Evolutionary conservation across 1,284 basidiomycete species (phyloP).

Genomic region (Cronartium quercuum): DNA sequence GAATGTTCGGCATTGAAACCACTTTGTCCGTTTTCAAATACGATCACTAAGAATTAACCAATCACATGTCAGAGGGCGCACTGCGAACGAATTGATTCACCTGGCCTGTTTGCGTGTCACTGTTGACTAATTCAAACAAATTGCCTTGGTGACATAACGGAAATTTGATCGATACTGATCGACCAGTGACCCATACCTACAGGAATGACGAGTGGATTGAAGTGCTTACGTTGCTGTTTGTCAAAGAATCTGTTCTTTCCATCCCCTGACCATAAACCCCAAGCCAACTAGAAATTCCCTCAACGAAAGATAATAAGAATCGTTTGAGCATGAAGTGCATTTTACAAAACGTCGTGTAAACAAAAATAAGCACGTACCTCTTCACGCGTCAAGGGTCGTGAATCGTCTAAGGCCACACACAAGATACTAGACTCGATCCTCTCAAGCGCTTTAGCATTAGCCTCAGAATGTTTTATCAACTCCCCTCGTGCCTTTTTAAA

Average conservation of each 20-base stretch:
- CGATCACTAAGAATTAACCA: slow-evolving; percentile 61
- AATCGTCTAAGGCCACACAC: slow-evolving; percentile 77
- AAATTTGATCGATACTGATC: too few species aligned
- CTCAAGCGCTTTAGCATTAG: slow-evolving; percentile 64
- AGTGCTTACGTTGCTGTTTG: slow-evolving; percentile 78
- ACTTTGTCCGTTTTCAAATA: slow-evolving; percentile 86
- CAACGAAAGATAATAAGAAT: neutral
- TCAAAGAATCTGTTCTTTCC: slow-evolving; percentile 92
- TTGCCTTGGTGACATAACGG: neutral
- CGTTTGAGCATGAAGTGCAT: neutral
- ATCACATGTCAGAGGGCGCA: slow-evolving; percentile 12
- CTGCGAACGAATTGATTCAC: neutral
- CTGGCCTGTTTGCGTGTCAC: neutral
- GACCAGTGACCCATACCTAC: too few species aligned
- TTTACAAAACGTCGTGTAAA: neutral
- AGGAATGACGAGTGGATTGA: too few species aligned
- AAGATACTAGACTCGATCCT: slow-evolving; percentile 86
- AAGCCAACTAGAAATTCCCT: slow-evolving; percentile 46
- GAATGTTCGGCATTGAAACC: slow-evolving; percentile 78
- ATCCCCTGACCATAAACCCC: slow-evolving; percentile 84
- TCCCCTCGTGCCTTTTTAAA: slow-evolving; percentile 56
- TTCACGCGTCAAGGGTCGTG: slow-evolving; percentile 69
- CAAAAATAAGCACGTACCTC: slow-evolving; percentile 56
- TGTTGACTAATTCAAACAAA: neutral
- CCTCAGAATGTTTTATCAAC: slow-evolving; percentile 61